Evolutionary conservation across 78 protist species (phyloP).

Genomic region (Isochrysis galbana): DNA sequence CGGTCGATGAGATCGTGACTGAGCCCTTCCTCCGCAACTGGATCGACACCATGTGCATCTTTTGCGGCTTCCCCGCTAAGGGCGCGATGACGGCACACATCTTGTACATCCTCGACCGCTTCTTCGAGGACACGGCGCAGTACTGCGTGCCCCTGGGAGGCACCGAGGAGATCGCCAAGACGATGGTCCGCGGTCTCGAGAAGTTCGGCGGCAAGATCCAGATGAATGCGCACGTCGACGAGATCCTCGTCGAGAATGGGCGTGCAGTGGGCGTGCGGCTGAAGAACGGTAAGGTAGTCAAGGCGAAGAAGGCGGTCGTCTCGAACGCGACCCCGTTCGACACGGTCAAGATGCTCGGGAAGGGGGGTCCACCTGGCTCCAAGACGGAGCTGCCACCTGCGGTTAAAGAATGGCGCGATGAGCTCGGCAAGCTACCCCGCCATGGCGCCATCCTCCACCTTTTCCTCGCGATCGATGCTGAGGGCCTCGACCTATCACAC

Average conservation of each 20-base stretch:
- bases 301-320: conserved; percentile 18
- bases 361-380: not conserved
- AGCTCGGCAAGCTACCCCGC: not conserved
- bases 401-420: not conserved
- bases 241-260: not conserved
- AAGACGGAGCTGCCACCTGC: not conserved
- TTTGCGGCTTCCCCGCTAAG: conserved; percentile 23
- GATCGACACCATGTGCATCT: conserved; percentile 20
- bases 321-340: conserved; percentile 14
- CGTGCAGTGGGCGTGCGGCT: not conserved
- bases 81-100: conserved; percentile 31
- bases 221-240: not conserved
- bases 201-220: not conserved
- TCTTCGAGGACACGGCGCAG: not conserved
- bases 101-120: conserved; percentile 20
- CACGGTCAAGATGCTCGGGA: not conserved
- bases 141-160: conserved; percentile 5
- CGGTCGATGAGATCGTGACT: not conserved
- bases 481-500: not conserved
- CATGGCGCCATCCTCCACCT: conserved; percentile 33
- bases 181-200: not conserved
- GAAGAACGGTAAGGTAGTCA: not conserved
- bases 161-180: not conserved
- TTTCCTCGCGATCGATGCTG: conserved; percentile 12
- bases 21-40: conserved; percentile 17